A percentile compares a stretch with the other conserved stretches of the same genome.
Evolutionary conservation across 1,284 basidiomycete species (phyloP).

Genomic region (Ceratobasidium sp.): DNA sequence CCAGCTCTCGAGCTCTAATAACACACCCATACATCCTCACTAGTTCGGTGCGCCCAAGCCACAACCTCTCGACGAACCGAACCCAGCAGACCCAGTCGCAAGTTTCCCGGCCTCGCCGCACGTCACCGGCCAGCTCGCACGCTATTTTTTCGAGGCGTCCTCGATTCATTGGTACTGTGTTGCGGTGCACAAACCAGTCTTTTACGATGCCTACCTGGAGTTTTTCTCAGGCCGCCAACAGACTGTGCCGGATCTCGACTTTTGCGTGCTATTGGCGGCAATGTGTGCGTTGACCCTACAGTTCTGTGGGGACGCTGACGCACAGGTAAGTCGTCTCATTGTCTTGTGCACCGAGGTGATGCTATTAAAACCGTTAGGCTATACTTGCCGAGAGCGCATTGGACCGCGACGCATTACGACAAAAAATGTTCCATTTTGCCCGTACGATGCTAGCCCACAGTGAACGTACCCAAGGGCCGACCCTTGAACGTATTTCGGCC

Average conservation of each 20-base stretch:
- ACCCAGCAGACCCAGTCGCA: conserved; percentile 32
- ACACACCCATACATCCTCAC: neutral
- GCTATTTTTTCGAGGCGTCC: conserved; percentile 37
- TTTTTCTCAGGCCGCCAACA: conserved; percentile 33
- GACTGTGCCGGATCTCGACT: conserved; percentile 26
- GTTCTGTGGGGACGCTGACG: conserved; percentile 36
- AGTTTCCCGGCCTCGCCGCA: conserved; percentile 36
- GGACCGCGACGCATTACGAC: conserved; percentile 17
- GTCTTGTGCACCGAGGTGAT: neutral
- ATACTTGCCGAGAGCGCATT: conserved; percentile 29
- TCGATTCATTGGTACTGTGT: conserved; percentile 39
- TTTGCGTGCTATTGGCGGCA: conserved; percentile 32
- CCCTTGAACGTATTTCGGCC: conserved; percentile 31
- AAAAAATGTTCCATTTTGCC: conserved; percentile 37
- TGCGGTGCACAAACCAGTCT: conserved; percentile 32
- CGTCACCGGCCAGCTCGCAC: conserved; percentile 39
- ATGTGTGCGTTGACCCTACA: conserved; percentile 36
- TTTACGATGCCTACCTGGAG: conserved; percentile 39
- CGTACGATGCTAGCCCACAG: conserved; percentile 26
- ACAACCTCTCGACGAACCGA: conserved; percentile 8
- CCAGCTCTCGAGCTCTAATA: neutral
- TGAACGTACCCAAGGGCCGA: conserved; percentile 36
- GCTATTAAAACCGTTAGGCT: conserved; percentile 21
- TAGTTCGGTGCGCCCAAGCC: conserved; percentile 25
- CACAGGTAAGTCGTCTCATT: conserved; percentile 7